Percentiles rank a stretch among this genome's conserved stretches.
Evolutionary conservation across 768 basidiomycete genomes (phyloP).

Genomic region (Mycena metata): DNA sequence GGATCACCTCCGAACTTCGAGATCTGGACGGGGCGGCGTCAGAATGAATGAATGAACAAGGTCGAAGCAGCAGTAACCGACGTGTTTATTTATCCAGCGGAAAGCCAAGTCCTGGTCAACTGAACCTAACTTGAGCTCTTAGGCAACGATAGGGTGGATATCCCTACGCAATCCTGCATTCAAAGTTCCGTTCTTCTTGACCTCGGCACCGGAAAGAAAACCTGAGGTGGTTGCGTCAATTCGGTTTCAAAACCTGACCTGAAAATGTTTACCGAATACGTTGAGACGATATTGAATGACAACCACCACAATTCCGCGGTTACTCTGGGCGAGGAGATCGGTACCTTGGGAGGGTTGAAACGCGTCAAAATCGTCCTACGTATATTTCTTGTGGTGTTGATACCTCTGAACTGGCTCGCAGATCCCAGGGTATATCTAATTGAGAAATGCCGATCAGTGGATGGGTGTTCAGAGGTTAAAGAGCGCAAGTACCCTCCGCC

Average conservation of each 20-base stretch:
- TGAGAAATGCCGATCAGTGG: too few relatives aligned
- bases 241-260: background rate
- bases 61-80: constrained; percentile 12
- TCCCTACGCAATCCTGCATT: constrained; percentile 46
- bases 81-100: constrained; percentile 47
- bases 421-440: constrained; percentile 50
- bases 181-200: constrained; percentile 43
- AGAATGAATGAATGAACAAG: too few relatives aligned
- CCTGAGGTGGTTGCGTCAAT: constrained; percentile 27
- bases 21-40: constrained; percentile 20
- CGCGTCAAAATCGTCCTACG: too few relatives aligned
- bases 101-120: constrained; percentile 48
- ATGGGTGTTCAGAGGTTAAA: too few relatives aligned
- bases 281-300: constrained; percentile 61
- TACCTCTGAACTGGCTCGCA: constrained; percentile 46
- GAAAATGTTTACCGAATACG: constrained; percentile 40
- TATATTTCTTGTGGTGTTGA: too few relatives aligned
- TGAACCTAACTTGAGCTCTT: background rate
- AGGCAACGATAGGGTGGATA: background rate
- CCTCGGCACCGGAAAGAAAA: constrained; percentile 44
- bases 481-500: constrained; percentile 49
- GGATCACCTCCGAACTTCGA: constrained; percentile 39
- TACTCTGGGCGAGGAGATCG: constrained; percentile 52
- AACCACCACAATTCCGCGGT: constrained; percentile 52
- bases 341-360: constrained; percentile 6